Conservation (phyloP, 805 yeast genomes). For the Sugiyamaella americana region DNA sequence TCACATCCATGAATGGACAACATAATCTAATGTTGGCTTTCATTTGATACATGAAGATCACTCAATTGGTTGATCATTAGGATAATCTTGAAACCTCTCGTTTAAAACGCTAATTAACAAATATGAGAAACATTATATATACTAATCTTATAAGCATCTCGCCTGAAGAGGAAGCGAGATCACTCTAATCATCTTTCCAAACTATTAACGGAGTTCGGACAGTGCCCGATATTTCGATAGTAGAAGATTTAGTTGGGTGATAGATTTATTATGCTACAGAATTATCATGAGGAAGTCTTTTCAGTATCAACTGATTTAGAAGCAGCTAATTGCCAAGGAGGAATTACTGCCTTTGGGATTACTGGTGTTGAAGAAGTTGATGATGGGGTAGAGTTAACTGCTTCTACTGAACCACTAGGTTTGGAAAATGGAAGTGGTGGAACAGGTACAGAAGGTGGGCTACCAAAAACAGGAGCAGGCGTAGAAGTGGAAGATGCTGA, state of each 20-base stretch:
- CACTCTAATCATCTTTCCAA: too few relatives aligned
- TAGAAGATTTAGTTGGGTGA: background rate
- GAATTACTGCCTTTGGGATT: slow-evolving; percentile 32
- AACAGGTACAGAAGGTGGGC: slow-evolving; percentile 18
- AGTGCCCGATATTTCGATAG: background rate
- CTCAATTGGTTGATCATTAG: too few relatives aligned
- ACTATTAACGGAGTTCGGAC: too few relatives aligned
- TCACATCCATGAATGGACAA: too few relatives aligned
- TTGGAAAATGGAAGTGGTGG: slow-evolving; percentile 30
- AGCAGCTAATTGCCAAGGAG: slow-evolving; percentile 47
- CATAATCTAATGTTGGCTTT: too few relatives aligned
- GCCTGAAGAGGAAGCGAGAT: too few relatives aligned
- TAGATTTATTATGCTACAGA: background rate
- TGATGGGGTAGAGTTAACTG: slow-evolving; percentile 11
- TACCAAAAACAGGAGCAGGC: slow-evolving; percentile 1
- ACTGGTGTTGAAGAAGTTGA: slow-evolving; percentile 9
- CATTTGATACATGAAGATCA: too few relatives aligned
- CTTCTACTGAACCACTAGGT: background rate
- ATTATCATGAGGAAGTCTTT: background rate
- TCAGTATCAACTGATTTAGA: slow-evolving; percentile 9
- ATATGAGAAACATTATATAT: too few relatives aligned
- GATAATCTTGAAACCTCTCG: too few relatives aligned
- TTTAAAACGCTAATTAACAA: too few relatives aligned
- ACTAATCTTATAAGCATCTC: too few relatives aligned
- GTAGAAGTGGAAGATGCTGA: slow-evolving; percentile 3